A percentile compares a stretch with the other conserved stretches of the same genome.
Evolutionary conservation across 352 stramenopile genomes (phyloP).

Genomic region (Phytophthora megakarya): DNA sequence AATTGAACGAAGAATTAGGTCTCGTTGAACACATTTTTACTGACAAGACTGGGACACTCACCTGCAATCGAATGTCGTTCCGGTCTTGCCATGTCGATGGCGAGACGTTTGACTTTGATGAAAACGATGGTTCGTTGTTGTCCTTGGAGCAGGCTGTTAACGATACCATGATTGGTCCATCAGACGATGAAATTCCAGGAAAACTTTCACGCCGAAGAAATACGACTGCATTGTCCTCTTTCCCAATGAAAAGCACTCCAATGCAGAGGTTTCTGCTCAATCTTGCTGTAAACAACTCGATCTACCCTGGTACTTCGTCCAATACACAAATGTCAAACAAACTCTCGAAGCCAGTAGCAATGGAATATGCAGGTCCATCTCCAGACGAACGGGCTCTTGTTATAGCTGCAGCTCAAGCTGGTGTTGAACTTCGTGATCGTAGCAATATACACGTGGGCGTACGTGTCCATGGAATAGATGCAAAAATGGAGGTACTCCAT

Average conservation of each 20-base stretch:
- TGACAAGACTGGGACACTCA: slow-evolving; percentile 94
- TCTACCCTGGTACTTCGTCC: slow-evolving; percentile 37
- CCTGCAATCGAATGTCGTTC: slow-evolving; percentile 94
- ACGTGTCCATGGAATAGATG: slow-evolving; percentile 32
- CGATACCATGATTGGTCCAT: slow-evolving; percentile 6
- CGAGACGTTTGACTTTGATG: slow-evolving; percentile 52
- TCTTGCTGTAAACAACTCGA: slow-evolving; percentile 64
- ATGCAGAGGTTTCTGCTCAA: slow-evolving; percentile 57
- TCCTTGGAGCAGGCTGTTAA: slow-evolving; percentile 26
- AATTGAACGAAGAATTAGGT: slow-evolving; percentile 93
- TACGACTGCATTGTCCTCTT: not conserved
- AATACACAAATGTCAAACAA: not conserved
- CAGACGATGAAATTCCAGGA: slow-evolving; percentile 2
- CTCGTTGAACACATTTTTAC: slow-evolving; percentile 97
- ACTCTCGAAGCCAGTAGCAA: not conserved
- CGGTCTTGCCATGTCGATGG: slow-evolving; percentile 91
- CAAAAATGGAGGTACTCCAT: slow-evolving; percentile 54
- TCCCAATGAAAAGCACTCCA: slow-evolving; percentile 24
- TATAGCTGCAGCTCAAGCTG: slow-evolving; percentile 49
- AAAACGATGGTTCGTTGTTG: slow-evolving; percentile 30
- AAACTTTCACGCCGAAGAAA: slow-evolving; percentile 20
- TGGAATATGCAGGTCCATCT: slow-evolving; percentile 80
- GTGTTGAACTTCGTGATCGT: slow-evolving; percentile 42
- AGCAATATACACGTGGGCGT: slow-evolving; percentile 42
- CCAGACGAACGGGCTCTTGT: slow-evolving; percentile 80